Evolutionary conservation across 108 stramenopile species (phyloP), one percentile per base, ranked within the genome.

Genomic region (Parietichytrium sp.): DNA sequence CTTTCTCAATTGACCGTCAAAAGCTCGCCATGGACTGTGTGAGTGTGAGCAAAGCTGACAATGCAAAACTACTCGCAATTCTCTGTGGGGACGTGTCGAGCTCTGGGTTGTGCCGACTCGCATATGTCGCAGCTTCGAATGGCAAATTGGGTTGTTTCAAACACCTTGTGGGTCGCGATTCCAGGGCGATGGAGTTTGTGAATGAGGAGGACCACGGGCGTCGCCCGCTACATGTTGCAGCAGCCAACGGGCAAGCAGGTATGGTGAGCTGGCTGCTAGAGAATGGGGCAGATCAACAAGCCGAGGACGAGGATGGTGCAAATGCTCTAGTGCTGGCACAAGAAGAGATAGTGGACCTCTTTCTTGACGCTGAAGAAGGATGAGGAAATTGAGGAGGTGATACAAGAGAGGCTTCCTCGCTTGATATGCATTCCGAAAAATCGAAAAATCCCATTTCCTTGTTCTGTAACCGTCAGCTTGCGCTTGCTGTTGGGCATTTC

Each of bases 291-390:
- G 33, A 36, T 2, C 36, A 72, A 25, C 10, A 72, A 13, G 38
- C 33, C 38, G 38, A 42, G 13, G 61, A 72, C 42, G 61, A 72
- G 42, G 6, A 12, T 45, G 61, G 61, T 25, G 61, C 61, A 0
- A 45, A 33, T 6, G 38, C 61, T 6, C 61, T 72, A 6, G 61
- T 45, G 61, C 42, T 72, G 7, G 61, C 61, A n/a, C 13, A 33
- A 6, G 61, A 72, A n/a, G 61, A 72, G 42, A 42, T 72, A 13
- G 61, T 72, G 8, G 33, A 33, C 61, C 45, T 18, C 42, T 72
- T 72, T 1, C 38, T 72, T 27, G 6, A 33, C 2, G 12, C 10
- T 25, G 61, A 72, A 42, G 61, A 72, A 23, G 52, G 8, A 8
- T 7, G 18, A 7, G 52, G n/a, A n/a, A n/a, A n/a, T n/a, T n/a